Evolutionary conservation across 371 early-diverging fungal genomes (phyloP).

Genomic region (Mucor irregularis): DNA sequence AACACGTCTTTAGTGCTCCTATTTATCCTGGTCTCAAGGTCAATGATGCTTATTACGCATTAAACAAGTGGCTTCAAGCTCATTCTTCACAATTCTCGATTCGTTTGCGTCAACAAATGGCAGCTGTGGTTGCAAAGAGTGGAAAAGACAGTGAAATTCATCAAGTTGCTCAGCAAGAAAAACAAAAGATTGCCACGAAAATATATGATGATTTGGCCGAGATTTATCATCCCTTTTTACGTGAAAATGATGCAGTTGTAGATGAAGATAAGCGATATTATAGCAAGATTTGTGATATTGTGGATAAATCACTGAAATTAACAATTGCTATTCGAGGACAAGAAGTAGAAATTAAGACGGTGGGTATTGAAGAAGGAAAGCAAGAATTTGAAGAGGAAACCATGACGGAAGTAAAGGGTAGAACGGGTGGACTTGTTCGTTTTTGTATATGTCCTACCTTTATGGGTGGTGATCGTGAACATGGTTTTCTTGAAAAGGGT

Average conservation of each 20-base stretch:
- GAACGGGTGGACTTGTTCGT: slow-evolving; percentile 27
- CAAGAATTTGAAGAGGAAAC: slow-evolving; percentile 45
- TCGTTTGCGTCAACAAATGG: slow-evolving; percentile 61
- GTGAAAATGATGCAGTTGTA: slow-evolving; percentile 37
- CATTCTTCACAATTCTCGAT: slow-evolving; percentile 52
- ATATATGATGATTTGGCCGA: slow-evolving; percentile 51
- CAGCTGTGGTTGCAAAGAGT: slow-evolving; percentile 55
- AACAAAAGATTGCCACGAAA: slow-evolving; percentile 25
- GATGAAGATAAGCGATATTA: slow-evolving; percentile 42
- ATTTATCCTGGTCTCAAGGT: slow-evolving; percentile 55
- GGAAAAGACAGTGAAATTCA: slow-evolving; percentile 46
- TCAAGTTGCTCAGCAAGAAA: slow-evolving; percentile 40
- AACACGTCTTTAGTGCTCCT: slow-evolving; percentile 47
- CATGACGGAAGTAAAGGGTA: slow-evolving; percentile 41
- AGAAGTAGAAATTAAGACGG: slow-evolving; percentile 53
- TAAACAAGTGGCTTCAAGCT: slow-evolving; percentile 49
- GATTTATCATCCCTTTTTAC: slow-evolving; percentile 46
- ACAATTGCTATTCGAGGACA: slow-evolving; percentile 60
- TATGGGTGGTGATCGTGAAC: slow-evolving; percentile 41
- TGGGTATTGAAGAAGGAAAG: slow-evolving; percentile 47
- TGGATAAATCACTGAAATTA: slow-evolving; percentile 54
- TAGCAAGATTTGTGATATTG: slow-evolving; percentile 53
- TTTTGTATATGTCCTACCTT: slow-evolving; percentile 40
- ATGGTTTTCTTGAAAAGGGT: slow-evolving; percentile 50
- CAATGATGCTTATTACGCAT: slow-evolving; percentile 54